Percentiles rank a stretch among this genome's conserved stretches.
These are phyloP conservation scores for Mycena albidolilacea DNA, from an alignment of 768 basidiomycete species.

Conservation along the genomic window DNA sequence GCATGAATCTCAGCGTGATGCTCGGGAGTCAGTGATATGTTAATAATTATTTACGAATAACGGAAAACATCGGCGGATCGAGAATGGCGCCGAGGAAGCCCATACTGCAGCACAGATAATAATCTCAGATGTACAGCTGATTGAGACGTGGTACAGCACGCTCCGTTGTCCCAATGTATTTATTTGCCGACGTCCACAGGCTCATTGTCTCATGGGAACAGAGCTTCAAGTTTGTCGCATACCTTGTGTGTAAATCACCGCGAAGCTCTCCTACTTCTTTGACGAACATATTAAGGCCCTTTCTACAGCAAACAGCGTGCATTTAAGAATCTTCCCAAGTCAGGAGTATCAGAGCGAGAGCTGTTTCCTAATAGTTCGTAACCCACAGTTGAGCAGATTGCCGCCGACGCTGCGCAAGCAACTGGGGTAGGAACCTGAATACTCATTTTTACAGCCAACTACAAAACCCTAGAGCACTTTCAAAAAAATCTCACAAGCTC, in stretches of 20 bases:
- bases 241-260: not conserved
- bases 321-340: not conserved
- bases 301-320: constrained; percentile 9
- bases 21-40: not conserved
- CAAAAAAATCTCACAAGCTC: too few species aligned
- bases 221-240: not conserved
- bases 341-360: constrained; percentile 11
- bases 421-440: not conserved
- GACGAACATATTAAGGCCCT: constrained; percentile 12
- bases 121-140: constrained; percentile 12
- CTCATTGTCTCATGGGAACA: not conserved
- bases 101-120: not conserved
- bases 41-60: not conserved
- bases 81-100: not conserved
- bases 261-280: constrained; percentile 1
- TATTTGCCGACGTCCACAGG: constrained; percentile 2
- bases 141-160: not conserved
- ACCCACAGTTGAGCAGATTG: constrained; percentile 27
- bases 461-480: too few species aligned
- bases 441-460: too few species aligned
- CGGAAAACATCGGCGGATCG: not conserved
- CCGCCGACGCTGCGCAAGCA: constrained; percentile 7
- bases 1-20: not conserved
- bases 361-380: not conserved
- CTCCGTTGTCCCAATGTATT: not conserved